phyloP scores from a whole-genome alignment of 2,329 filamentous ascomycete species.

The Huntiella moniliformis region DNA sequence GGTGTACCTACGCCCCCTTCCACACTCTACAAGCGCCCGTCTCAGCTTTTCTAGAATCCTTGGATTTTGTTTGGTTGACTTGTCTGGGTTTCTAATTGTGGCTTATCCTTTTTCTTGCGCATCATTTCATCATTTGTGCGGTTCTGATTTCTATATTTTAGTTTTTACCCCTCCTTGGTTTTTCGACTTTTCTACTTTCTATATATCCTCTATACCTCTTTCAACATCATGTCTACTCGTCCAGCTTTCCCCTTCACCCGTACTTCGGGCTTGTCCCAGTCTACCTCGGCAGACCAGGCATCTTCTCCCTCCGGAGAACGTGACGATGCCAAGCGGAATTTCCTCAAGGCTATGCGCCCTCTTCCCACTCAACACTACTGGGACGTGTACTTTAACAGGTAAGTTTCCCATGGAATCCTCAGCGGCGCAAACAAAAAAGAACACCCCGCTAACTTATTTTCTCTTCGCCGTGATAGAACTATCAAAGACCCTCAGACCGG shows the following conservation, averaged over 20 bases:
- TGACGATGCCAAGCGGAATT: conserved; percentile 68
- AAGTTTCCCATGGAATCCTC: conserved; percentile 13
- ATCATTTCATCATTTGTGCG: too few relatives aligned
- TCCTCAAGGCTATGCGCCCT: conserved; percentile 53
- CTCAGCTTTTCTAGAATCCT: background rate
- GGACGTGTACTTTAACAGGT: conserved; percentile 51
- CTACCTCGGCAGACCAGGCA: conserved; percentile 38
- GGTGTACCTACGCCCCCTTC: too few relatives aligned
- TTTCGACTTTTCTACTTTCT: background rate
- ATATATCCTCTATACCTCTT: conserved; percentile 7
- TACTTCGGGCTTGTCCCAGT: conserved; percentile 42
- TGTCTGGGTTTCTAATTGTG: conserved; percentile 1
- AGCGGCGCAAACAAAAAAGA: too few relatives aligned
- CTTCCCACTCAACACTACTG: conserved; percentile 67
- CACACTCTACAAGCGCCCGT: too few relatives aligned
- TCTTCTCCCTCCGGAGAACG: conserved; percentile 54
- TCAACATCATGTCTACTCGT: conserved; percentile 32
- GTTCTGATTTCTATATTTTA: conserved; percentile 2
- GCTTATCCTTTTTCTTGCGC: background rate
- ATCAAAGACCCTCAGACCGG: conserved; percentile 25
- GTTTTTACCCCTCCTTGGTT: conserved; percentile 2
- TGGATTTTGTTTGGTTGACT: background rate
- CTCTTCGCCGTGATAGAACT: conserved; percentile 18
- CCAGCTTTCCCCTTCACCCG: conserved; percentile 42
- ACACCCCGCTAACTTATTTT: background rate